Evolutionary conservation across 495 filamentous ascomycete genomes (phyloP).

Genomic region (Astrocystis sublimbata): DNA sequence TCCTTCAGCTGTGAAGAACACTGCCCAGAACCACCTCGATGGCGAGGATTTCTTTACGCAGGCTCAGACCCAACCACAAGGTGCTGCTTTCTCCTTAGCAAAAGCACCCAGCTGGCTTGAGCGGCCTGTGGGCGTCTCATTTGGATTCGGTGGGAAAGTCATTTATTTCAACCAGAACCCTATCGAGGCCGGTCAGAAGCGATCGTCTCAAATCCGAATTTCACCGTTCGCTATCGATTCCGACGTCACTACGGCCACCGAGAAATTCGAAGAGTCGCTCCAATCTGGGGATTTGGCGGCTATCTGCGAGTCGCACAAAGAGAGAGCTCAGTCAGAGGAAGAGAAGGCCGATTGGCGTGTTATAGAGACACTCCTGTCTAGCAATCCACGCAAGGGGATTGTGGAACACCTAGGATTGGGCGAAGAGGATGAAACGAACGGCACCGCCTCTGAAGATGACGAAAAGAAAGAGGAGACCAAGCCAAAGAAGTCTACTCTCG

Average conservation of each 20-base stretch:
- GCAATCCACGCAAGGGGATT: conserved; percentile 76
- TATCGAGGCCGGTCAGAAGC: conserved; percentile 56
- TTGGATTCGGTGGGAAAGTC: conserved; percentile 94
- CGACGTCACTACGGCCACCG: conserved; percentile 76
- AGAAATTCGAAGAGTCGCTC: conserved; percentile 82
- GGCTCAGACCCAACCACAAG: conserved; percentile 87
- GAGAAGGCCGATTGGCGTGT: conserved; percentile 96
- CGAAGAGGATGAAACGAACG: conserved; percentile 57
- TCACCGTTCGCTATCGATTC: conserved; percentile 86
- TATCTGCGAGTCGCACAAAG: conserved; percentile 80
- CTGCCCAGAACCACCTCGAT: conserved; percentile 61
- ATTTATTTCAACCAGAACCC: conserved; percentile 68
- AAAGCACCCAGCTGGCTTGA: conserved; percentile 92
- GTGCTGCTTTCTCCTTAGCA: conserved; percentile 78
- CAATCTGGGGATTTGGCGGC: conserved; percentile 71
- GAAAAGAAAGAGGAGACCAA: conserved; percentile 42
- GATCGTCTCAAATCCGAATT: conserved; percentile 78
- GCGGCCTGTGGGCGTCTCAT: conserved; percentile 80
- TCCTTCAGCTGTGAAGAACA: conserved; percentile 61
- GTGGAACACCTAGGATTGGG: conserved; percentile 86
- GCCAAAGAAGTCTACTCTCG: conserved; percentile 44
- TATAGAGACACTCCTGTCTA: conserved; percentile 81
- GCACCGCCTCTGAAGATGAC: conserved; percentile 34
- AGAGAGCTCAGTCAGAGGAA: conserved; percentile 73
- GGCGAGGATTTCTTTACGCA: conserved; percentile 97